Evolutionary conservation across 108 stramenopile genomes (phyloP).

Genomic region (Poteriospumella lacustris): DNA sequence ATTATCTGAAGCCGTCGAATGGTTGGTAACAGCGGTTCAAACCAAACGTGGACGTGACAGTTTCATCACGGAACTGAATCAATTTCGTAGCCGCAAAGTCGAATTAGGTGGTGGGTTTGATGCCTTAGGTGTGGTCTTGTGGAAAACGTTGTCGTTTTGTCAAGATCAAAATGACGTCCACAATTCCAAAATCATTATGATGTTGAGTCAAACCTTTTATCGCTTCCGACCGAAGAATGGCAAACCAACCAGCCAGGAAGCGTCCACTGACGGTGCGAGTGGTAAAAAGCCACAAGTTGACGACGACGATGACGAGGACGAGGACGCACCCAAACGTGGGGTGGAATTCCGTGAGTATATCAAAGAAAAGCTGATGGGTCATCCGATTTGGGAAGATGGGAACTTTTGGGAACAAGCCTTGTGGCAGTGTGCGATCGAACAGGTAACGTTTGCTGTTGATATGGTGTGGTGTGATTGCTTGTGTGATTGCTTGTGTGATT

Average conservation of each 20-base stretch:
- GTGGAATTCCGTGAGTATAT: background rate
- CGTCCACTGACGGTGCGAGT: too few relatives aligned
- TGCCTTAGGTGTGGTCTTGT: background rate
- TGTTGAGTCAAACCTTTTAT: background rate
- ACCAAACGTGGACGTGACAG: background rate
- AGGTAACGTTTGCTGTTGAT: slow-evolving; percentile 1
- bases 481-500: too few relatives aligned
- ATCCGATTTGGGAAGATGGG: slow-evolving; percentile 24
- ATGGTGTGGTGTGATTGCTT: too few relatives aligned
- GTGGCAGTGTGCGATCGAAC: slow-evolving; percentile 29
- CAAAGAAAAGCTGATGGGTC: slow-evolving; percentile 11
- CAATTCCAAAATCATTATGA: slow-evolving; percentile 22
- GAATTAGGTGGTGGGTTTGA: slow-evolving; percentile 12
- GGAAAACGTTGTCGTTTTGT: background rate
- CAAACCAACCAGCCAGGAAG: background rate
- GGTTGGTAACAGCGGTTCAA: background rate
- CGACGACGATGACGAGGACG: background rate
- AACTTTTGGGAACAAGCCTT: slow-evolving; percentile 28
- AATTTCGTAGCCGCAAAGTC: slow-evolving; percentile 24
- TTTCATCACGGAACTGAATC: slow-evolving; percentile 5
- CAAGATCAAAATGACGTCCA: slow-evolving; percentile 4
- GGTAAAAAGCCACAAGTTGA: too few relatives aligned
- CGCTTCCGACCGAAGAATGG: background rate
- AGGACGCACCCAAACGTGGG: background rate
- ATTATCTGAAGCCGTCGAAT: background rate